A percentile compares a stretch with the other conserved stretches of the same genome.
These are phyloP conservation scores for Telfairia occidentalis DNA, from an alignment of 331 rosid genomes.

Conservation along the genomic window DNA sequence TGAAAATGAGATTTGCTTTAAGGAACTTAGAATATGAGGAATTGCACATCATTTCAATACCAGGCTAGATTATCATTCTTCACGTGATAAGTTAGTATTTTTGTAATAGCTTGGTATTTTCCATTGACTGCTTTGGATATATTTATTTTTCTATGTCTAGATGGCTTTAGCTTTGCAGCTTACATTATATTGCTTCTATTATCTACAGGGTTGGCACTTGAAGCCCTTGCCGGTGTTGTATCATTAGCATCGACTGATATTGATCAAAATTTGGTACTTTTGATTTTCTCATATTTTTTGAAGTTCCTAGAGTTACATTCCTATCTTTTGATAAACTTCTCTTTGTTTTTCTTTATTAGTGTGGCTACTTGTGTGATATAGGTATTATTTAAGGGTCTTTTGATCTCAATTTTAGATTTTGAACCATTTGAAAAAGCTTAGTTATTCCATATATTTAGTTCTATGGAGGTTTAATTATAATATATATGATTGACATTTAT, in stretches of 20 bases:
- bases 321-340: not conserved
- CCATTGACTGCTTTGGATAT: not conserved
- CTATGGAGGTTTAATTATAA: not conserved
- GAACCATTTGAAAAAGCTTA: not conserved
- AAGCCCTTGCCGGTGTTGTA: slow-evolving; percentile 83
- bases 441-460: not conserved
- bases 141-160: not conserved
- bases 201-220: slow-evolving; percentile 80
- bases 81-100: not conserved
- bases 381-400: not conserved
- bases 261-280: slow-evolving; percentile 54
- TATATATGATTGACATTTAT: not conserved
- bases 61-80: not conserved
- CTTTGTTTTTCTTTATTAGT: not conserved
- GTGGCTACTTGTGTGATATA: not conserved
- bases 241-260: slow-evolving; percentile 72
- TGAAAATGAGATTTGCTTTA: not conserved
- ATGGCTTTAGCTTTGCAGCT: not conserved
- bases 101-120: not conserved
- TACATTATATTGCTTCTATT: not conserved
- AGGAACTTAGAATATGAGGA: not conserved
- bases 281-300: slow-evolving; percentile 5
- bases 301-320: not conserved
- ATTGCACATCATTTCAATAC: not conserved
- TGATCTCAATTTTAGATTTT: not conserved